Conservation (phyloP, 2,329 filamentous ascomycete genomes). For the Colletotrichum liriopes region DNA sequence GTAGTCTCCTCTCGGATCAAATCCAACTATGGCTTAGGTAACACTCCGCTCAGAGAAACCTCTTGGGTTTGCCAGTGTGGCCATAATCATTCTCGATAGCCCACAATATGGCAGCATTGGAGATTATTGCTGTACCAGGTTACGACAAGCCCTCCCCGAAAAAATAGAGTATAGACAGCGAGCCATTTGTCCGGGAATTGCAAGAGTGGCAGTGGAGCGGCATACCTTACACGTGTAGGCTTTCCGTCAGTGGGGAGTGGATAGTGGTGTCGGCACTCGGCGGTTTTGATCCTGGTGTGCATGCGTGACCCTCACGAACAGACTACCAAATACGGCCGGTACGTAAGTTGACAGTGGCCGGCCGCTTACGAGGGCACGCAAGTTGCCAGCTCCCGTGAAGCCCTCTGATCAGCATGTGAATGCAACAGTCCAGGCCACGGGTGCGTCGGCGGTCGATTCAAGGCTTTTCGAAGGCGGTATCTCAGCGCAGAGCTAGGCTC, state of each 20-base stretch:
- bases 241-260: background rate
- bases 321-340: background rate
- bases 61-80: slow-evolving; percentile 25
- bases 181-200: slow-evolving; percentile 2
- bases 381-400: background rate
- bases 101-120: background rate
- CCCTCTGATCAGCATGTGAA: too few relatives aligned
- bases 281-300: background rate
- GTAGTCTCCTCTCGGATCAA: too few relatives aligned
- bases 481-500: background rate
- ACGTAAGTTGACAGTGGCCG: background rate
- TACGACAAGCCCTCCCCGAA: too few relatives aligned
- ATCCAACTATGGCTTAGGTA: too few relatives aligned
- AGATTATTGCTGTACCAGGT: too few relatives aligned
- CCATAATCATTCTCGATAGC: slow-evolving; percentile 41
- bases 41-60: background rate
- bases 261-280: background rate
- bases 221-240: background rate
- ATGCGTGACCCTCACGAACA: background rate
- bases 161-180: too few relatives aligned
- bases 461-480: too few relatives aligned
- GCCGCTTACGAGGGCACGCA: slow-evolving; percentile 12
- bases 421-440: too few relatives aligned
- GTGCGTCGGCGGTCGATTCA: too few relatives aligned
- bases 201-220: slow-evolving; percentile 12